Evolutionary conservation across 2,329 filamentous ascomycete species (phyloP).

Genomic region (Colletotrichum sp.): DNA sequence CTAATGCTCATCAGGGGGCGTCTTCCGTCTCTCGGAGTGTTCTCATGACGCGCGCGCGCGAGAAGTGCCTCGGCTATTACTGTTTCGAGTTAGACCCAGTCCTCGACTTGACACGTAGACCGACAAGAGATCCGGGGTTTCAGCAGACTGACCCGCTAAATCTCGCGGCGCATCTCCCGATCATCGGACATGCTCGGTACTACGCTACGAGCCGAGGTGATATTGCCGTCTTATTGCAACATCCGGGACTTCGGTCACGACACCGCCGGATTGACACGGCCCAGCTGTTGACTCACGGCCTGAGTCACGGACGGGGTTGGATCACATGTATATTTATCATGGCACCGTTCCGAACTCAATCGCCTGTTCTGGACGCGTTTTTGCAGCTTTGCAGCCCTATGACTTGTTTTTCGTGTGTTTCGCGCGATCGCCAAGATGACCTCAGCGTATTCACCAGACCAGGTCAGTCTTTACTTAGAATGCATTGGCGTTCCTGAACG

Average conservation of each 20-base stretch:
- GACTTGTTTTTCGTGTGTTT: not conserved
- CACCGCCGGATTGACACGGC: not conserved
- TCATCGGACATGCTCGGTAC: conserved; percentile 13
- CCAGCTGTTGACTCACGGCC: not conserved
- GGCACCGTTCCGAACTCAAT: not conserved
- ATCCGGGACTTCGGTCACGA: not conserved
- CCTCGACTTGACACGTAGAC: not conserved
- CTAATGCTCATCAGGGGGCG: conserved; percentile 1
- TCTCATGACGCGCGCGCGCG: conserved; percentile 5
- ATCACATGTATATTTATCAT: not conserved
- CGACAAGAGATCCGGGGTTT: not conserved
- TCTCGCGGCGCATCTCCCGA: not conserved
- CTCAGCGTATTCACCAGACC: not conserved
- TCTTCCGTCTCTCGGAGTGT: conserved; percentile 5
- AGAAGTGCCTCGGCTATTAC: conserved; percentile 11
- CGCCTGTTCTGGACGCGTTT: not conserved
- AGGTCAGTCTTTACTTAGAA: not conserved
- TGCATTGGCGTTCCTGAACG: not conserved
- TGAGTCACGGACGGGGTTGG: not conserved
- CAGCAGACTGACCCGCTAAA: not conserved
- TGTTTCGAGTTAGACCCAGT: conserved; percentile 2
- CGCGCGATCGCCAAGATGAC: not conserved
- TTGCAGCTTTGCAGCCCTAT: not conserved
- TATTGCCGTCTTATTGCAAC: not conserved
- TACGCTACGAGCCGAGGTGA: not conserved